Percentiles rank a stretch among this genome's conserved stretches.
Conservation (phyloP, 1,284 basidiomycete genomes). For the Laetiporus sulphureus region DNA sequence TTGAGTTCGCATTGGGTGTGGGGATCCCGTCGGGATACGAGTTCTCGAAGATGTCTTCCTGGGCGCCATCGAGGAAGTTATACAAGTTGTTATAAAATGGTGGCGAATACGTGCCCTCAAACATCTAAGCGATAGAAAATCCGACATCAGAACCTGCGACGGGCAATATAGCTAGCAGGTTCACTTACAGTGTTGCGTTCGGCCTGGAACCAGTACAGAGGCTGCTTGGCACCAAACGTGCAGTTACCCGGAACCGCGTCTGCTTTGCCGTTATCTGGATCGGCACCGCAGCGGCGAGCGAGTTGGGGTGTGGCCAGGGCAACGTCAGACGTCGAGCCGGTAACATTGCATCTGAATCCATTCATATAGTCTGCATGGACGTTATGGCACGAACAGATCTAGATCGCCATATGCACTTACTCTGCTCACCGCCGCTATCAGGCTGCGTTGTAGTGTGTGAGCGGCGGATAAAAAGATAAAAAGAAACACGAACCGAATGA, state of each 20-base stretch:
- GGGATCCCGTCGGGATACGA: conserved; percentile 24
- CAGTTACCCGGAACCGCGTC: conserved; percentile 37
- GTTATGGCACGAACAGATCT: background rate
- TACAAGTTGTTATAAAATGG: conserved; percentile 55
- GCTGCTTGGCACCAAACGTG: conserved; percentile 62
- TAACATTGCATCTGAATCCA: conserved; percentile 69
- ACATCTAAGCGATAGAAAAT: conserved; percentile 33
- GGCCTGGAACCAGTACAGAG: conserved; percentile 60
- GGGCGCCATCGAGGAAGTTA: conserved; percentile 53
- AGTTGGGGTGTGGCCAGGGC: conserved; percentile 31
- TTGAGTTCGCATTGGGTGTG: conserved; percentile 15
- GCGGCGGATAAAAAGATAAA: background rate
- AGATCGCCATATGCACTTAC: conserved; percentile 20
- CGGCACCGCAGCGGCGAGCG: conserved; percentile 27
- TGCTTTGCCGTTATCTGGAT: conserved; percentile 21
- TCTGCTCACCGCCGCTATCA: conserved; percentile 39
- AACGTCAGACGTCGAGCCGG: conserved; percentile 45
- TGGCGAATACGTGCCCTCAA: conserved; percentile 46
- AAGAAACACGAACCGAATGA: conserved; percentile 37
- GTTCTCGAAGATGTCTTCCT: conserved; percentile 60
- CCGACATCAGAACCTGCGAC: background rate
- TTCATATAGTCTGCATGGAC: conserved; percentile 57
- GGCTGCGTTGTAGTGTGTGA: conserved; percentile 16
- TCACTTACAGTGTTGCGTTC: conserved; percentile 27
- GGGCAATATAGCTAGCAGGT: no score